Evolutionary conservation across 495 filamentous ascomycete species (phyloP), one percentile per base, ranked within the genome.

Genomic region (Jackrogersella multiformis): DNA sequence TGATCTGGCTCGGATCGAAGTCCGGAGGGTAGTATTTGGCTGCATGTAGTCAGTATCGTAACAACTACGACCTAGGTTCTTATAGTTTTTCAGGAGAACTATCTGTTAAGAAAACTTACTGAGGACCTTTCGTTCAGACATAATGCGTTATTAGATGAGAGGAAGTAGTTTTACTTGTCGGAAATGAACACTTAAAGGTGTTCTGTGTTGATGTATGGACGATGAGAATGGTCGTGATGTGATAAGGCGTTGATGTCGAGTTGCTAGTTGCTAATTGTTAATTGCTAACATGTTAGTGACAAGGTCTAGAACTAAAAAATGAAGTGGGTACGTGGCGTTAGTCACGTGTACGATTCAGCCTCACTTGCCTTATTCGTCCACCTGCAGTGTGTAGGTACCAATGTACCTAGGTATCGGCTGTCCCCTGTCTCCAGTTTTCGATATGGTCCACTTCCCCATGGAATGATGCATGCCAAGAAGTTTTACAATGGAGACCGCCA

Each of bases 61-160:
- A 39, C 52, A 9, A 8, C 24, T 18, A 5, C 9, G n/a, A 9
- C 3, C 35, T 13, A 13, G 59, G 26, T 35, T 51, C 51, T 36
- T 44, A 53, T 72, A 39, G 59, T 72, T 91, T 89, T 81, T 96
- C 92, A 24, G 13, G 39, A 21, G 8, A 20, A 44, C 24, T 10
- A 15, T 18, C 20, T 20, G 18, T 16, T 8, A 30, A n/a, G 48
- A 35, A 39, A 38, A 71, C 80, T 38, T 71, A 75, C 48, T 69
- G 53, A 94, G 83, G 66, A 96, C 92, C 82, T 96, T 96, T 73
- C 93, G 91, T 82, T 97, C 93, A 76, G 93, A 96, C 93, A 97
- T 97, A 66, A 67, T 83, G 78, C 63, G 28, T 74, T 58, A 53
- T 18, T 42, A 16, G 16, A 60, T 42, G 13, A 18, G 10, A n/a